A percentile compares a stretch with the other conserved stretches of the same genome.
These are phyloP conservation scores for Hymenoscyphus linearis DNA, from an alignment of 2,329 filamentous ascomycete species.

Conservation along the genomic window DNA sequence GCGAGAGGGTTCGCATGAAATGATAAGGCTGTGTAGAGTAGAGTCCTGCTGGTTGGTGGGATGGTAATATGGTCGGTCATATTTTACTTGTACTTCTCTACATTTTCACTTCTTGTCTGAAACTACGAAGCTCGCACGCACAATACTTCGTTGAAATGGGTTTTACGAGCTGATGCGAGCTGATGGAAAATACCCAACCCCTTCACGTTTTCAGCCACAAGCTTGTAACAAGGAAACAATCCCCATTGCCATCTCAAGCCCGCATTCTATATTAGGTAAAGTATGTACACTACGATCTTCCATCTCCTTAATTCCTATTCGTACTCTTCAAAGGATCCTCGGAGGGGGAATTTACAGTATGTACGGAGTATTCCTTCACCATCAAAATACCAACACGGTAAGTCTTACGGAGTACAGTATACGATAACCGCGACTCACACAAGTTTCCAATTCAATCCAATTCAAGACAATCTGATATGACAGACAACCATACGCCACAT, in stretches of 20 bases:
- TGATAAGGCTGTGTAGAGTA: conserved; percentile 1
- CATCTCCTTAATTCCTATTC: background rate
- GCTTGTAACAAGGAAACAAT: background rate
- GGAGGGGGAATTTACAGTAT: background rate
- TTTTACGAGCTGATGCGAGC: background rate
- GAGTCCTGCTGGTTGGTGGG: background rate
- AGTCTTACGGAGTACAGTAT: no score
- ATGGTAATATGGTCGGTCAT: background rate
- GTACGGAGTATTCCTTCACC: background rate
- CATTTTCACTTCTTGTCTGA: background rate
- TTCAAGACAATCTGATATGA: background rate
- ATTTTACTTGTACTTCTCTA: background rate
- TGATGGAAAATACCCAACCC: background rate
- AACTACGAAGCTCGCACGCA: background rate
- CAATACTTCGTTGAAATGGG: background rate
- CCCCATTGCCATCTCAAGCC: background rate
- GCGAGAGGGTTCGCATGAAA: background rate
- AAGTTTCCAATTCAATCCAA: no score
- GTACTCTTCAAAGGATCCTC: background rate
- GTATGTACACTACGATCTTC: no score
- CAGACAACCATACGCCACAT: background rate
- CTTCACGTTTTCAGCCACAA: background rate
- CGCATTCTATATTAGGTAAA: background rate
- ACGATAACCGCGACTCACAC: background rate
- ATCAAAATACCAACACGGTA: background rate